Percentiles rank a stretch among this genome's conserved stretches.
Conservation (phyloP, 495 filamentous ascomycete genomes). For the Neurospora sp. region DNA sequence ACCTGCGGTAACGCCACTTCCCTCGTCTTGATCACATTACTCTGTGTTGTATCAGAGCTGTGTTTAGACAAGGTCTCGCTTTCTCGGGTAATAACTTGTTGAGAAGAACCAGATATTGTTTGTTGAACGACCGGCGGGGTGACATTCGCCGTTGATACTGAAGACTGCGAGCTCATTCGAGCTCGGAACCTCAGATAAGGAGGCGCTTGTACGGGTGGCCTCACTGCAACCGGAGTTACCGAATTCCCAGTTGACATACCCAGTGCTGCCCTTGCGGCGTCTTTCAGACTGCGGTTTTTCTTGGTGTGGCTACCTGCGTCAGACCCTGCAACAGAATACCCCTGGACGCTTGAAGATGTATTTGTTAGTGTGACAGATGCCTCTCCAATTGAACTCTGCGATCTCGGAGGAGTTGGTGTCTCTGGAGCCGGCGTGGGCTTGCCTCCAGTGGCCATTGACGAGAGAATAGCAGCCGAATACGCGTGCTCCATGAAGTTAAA, state of each 20-base stretch:
- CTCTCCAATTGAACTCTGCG: slow-evolving; percentile 6
- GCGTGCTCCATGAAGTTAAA: slow-evolving; percentile 14
- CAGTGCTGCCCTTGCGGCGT: slow-evolving; percentile 16
- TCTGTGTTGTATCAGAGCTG: not conserved
- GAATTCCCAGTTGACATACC: slow-evolving; percentile 7
- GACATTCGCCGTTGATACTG: not conserved
- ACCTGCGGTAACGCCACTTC: slow-evolving; percentile 1
- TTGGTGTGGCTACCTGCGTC: slow-evolving; percentile 6
- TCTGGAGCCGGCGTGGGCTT: not conserved
- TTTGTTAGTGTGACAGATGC: not conserved
- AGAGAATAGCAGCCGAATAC: slow-evolving; percentile 1
- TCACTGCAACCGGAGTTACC: not conserved
- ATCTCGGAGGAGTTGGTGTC: slow-evolving; percentile 5
- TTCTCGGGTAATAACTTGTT: not conserved
- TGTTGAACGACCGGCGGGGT: not conserved
- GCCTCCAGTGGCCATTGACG: not conserved
- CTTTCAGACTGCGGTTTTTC: slow-evolving; percentile 17
- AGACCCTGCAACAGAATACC: slow-evolving; percentile 9
- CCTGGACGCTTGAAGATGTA: slow-evolving; percentile 4
- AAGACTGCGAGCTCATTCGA: slow-evolving; percentile 7
- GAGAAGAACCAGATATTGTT: not conserved
- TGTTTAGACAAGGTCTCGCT: not conserved
- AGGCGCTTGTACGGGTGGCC: not conserved
- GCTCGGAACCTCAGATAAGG: slow-evolving; percentile 10
- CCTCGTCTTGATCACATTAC: slow-evolving; percentile 1